Conservation (phyloP, 306 rosid genomes). For the Styphnolobium japonicum region DNA sequence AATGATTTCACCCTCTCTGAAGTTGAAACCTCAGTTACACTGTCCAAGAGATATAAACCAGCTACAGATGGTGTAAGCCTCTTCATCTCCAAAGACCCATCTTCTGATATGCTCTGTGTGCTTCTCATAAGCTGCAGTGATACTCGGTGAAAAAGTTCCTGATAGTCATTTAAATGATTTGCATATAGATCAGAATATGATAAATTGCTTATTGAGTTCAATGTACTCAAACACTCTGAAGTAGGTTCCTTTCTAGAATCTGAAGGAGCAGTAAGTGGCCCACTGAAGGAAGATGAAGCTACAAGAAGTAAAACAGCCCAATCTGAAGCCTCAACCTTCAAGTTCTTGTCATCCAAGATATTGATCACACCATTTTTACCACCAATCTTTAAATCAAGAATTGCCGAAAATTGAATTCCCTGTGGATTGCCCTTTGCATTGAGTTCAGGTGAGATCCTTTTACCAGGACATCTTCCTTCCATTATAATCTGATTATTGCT, state of each 20-base stretch:
- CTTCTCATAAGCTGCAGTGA: slow-evolving; percentile 54
- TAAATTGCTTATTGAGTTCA: slow-evolving; percentile 34
- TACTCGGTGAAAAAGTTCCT: slow-evolving; percentile 63
- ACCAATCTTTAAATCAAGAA: slow-evolving; percentile 63
- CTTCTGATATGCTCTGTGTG: slow-evolving; percentile 22
- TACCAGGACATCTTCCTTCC: slow-evolving; percentile 58
- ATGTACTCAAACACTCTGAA: slow-evolving; percentile 38
- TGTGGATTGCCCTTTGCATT: slow-evolving; percentile 34
- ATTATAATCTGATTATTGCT: slow-evolving; percentile 49
- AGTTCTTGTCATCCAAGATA: slow-evolving; percentile 50
- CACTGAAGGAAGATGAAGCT: slow-evolving; percentile 66
- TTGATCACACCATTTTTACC: slow-evolving; percentile 37
- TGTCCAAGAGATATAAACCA: slow-evolving; percentile 9
- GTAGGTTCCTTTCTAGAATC: slow-evolving; percentile 61
- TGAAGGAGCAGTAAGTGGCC: slow-evolving; percentile 59
- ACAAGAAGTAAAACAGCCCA: slow-evolving; percentile 58
- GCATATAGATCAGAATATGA: slow-evolving; percentile 58
- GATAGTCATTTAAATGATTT: slow-evolving; percentile 68
- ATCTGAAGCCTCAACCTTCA: slow-evolving; percentile 58
- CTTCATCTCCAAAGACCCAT: slow-evolving; percentile 25
- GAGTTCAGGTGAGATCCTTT: slow-evolving; percentile 39
- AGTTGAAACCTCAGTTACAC: slow-evolving; percentile 44
- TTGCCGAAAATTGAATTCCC: slow-evolving; percentile 62
- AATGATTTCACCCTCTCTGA: slow-evolving; percentile 73
- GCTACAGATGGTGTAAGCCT: neutral